A percentile compares a stretch with the other conserved stretches of the same genome.
Conservation (phyloP, 768 basidiomycete species). For the Rhodosporidiobolus odoratus region DNA sequence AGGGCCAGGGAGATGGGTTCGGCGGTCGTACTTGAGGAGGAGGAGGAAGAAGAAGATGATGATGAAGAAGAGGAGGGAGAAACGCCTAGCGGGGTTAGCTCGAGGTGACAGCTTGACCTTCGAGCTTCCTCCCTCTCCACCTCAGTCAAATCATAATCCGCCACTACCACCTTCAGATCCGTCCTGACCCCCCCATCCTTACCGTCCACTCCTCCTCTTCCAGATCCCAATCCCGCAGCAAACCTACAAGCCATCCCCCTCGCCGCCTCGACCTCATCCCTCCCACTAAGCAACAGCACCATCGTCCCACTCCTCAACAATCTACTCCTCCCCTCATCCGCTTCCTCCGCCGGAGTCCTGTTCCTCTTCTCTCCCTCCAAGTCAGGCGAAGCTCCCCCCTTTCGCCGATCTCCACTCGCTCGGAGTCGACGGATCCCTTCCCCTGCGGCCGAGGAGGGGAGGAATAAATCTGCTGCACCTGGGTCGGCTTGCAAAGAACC, state of each 20-base stretch:
- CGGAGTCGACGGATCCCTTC: constrained; percentile 1
- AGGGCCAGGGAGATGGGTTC: constrained; percentile 25
- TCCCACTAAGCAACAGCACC: constrained; percentile 23
- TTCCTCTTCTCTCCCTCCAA: not conserved
- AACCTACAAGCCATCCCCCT: constrained; percentile 23
- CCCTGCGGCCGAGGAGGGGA: not conserved
- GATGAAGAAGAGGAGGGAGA: not conserved
- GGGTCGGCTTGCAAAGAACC: not conserved
- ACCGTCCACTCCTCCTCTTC: not conserved
- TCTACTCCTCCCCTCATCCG: not conserved
- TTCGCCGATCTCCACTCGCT: constrained; percentile 3
- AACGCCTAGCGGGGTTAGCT: constrained; percentile 16
- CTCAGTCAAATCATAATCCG: constrained; percentile 14
- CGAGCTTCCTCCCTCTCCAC: not conserved
- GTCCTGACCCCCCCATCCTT: not conserved
- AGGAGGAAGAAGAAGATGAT: not conserved
- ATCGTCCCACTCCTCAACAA: constrained; percentile 16
- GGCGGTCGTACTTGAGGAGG: not conserved
- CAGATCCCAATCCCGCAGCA: not conserved
- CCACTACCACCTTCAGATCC: constrained; percentile 28
- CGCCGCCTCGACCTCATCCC: constrained; percentile 20
- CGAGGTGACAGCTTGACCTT: constrained; percentile 26
- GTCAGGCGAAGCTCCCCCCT: not conserved
- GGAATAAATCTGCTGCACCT: not conserved
- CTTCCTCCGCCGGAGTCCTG: not conserved